Conservation (phyloP, 768 basidiomycete genomes). For the Hygrophorus pudorinus region DNA sequence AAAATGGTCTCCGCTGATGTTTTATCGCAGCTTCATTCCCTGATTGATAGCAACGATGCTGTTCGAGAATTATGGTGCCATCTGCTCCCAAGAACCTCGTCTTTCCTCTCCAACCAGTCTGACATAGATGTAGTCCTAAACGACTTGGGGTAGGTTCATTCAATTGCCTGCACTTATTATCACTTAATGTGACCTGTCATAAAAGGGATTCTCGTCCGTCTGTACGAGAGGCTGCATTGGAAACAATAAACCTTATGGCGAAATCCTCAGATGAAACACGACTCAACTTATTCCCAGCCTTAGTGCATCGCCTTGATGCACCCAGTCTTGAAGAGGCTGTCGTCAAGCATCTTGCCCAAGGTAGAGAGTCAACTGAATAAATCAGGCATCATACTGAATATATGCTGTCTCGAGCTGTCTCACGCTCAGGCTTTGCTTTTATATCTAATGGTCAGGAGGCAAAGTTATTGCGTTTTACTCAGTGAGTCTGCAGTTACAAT, state of each 20-base stretch:
- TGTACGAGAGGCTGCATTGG: conserved; percentile 10
- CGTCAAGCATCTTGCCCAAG: too few species aligned
- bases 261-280: conserved; percentile 12
- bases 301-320: conserved; percentile 9
- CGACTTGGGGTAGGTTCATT: conserved; percentile 7
- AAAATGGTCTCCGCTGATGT: conserved; percentile 10
- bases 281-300: conserved; percentile 9
- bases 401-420: conserved; percentile 13
- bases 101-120: conserved; percentile 9
- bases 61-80: conserved; percentile 13
- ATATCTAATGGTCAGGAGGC: conserved; percentile 9
- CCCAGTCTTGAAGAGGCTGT: too few species aligned
- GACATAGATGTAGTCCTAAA: conserved; percentile 12
- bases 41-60: conserved; percentile 9
- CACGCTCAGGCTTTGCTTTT: conserved; percentile 12
- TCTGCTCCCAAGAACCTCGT: conserved; percentile 11
- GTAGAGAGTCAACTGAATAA: too few species aligned
- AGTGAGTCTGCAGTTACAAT: conserved; percentile 3
- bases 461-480: conserved; percentile 9
- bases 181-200: conserved; percentile 2
- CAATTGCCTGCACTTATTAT: neutral
- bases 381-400: too few species aligned
- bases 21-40: conserved; percentile 9
- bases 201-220: too few species aligned
- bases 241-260: conserved; percentile 10